Conservation (phyloP, 495 filamentous ascomycete species). For the Tuber indicum region DNA sequence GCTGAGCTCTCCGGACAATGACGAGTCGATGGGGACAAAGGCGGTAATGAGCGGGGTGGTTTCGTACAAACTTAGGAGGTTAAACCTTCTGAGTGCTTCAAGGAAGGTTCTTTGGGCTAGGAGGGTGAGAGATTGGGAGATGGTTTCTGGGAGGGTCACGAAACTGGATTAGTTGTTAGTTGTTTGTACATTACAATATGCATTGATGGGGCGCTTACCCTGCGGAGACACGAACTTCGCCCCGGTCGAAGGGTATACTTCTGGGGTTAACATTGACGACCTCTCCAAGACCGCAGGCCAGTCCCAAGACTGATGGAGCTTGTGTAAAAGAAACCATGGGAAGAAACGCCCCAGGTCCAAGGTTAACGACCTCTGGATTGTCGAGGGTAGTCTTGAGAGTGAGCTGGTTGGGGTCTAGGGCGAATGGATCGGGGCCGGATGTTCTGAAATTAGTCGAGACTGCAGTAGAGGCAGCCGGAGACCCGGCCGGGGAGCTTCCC, state of each 20-base stretch:
- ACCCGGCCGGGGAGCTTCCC: neutral
- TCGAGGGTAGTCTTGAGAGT: neutral
- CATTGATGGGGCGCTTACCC: neutral
- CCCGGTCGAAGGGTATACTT: neutral
- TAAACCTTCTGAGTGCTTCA: neutral
- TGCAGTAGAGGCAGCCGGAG: neutral
- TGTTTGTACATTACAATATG: neutral
- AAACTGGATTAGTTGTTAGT: neutral
- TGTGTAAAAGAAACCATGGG: neutral
- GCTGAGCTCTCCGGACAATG: neutral
- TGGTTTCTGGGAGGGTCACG: neutral
- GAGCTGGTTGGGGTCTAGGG: neutral
- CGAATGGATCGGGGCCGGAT: neutral
- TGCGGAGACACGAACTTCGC: neutral
- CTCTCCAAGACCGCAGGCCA: neutral
- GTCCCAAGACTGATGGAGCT: neutral
- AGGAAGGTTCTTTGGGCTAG: neutral
- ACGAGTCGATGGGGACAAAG: neutral
- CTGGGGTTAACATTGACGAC: neutral
- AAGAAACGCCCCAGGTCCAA: neutral
- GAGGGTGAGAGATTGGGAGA: neutral
- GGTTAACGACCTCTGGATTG: neutral
- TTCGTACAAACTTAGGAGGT: neutral
- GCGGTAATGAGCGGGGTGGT: neutral
- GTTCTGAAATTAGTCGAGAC: neutral